phyloP scores from a whole-genome alignment of 306 rosid genomes.

The Lupinus albus region DNA sequence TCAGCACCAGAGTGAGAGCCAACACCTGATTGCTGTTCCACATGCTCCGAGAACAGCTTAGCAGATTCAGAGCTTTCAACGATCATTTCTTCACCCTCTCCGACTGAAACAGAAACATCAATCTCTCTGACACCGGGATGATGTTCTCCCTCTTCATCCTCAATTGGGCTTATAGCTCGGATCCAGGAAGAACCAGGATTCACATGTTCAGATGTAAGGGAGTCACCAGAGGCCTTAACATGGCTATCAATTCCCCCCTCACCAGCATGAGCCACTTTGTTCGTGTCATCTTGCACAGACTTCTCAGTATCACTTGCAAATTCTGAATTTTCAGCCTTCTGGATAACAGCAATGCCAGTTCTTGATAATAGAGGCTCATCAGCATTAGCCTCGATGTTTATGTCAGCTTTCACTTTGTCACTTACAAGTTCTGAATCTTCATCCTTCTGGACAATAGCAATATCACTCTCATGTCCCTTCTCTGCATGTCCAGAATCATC shows the following conservation, averaged over 20 bases:
- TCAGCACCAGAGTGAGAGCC: constrained; percentile 30
- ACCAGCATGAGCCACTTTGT: constrained; percentile 39
- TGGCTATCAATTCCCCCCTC: constrained; percentile 31
- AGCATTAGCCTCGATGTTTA: constrained; percentile 29
- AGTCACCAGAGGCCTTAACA: constrained; percentile 41
- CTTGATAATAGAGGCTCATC: background rate
- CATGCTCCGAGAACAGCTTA: constrained; percentile 61
- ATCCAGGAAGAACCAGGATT: constrained; percentile 38
- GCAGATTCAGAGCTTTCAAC: constrained; percentile 77
- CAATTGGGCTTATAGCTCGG: constrained; percentile 37
- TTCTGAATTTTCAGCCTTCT: constrained; percentile 23
- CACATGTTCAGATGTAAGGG: constrained; percentile 32
- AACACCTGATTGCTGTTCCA: constrained; percentile 60
- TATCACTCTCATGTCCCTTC: constrained; percentile 19
- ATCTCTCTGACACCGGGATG: constrained; percentile 46
- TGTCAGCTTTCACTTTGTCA: constrained; percentile 13
- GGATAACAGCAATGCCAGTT: constrained; percentile 28
- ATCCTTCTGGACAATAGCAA: constrained; percentile 19
- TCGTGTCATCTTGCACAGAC: constrained; percentile 29
- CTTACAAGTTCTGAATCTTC: constrained; percentile 2
- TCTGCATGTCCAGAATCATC: constrained; percentile 15
- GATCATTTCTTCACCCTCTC: constrained; percentile 60
- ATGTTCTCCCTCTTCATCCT: constrained; percentile 44
- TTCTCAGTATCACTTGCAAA: background rate
- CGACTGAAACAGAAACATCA: constrained; percentile 56